Evolutionary conservation across 139 green algal genomes (phyloP).

Genomic region (Chlorella ohadii): DNA sequence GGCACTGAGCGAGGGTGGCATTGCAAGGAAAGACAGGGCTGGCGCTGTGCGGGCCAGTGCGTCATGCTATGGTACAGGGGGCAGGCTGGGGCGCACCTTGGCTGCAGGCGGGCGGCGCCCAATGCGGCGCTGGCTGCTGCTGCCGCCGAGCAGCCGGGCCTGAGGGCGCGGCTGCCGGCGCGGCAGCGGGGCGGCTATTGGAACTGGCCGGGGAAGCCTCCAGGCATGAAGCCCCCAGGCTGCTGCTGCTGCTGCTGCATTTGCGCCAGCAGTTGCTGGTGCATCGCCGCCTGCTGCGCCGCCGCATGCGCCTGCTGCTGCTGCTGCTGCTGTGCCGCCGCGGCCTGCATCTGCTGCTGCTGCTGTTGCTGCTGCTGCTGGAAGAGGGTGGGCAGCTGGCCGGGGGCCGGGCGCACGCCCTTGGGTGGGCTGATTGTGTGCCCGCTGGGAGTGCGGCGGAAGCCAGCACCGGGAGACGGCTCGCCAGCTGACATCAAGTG

Average conservation of each 20-base stretch:
- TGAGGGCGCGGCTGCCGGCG: not conserved
- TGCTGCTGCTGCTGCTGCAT: constrained; percentile 24
- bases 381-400: constrained; percentile 24
- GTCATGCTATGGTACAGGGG: not conserved
- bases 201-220: not conserved
- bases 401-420: not conserved
- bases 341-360: not conserved
- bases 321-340: constrained; percentile 12
- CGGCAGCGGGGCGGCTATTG: not conserved
- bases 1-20: no score
- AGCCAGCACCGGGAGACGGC: not conserved
- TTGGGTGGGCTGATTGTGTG: constrained; percentile 28
- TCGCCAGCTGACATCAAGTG: constrained; percentile 8
- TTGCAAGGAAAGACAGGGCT: no score
- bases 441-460: not conserved
- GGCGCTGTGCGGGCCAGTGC: no score
- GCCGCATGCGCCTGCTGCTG: not conserved
- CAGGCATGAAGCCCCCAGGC: constrained; percentile 8
- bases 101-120: not conserved
- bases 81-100: not conserved
- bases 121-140: not conserved
- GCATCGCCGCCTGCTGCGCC: no score
- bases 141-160: not conserved
- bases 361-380: constrained; percentile 21
- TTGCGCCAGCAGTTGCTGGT: not conserved